Base-by-base conservation (phyloP, 371 early-diverging fungal genomes). In the Mucor velutinosus region DNA sequence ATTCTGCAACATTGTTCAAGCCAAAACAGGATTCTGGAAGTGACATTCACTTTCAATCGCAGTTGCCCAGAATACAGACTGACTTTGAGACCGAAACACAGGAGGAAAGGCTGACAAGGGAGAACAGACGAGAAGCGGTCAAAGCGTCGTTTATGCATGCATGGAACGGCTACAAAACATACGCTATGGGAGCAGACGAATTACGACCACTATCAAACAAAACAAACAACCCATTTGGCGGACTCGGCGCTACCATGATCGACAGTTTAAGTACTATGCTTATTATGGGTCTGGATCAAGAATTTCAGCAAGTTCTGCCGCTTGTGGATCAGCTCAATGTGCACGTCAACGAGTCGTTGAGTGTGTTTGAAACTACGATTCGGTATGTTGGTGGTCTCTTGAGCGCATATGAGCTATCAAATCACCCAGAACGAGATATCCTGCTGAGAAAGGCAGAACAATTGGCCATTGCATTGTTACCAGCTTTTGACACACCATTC, bases 291-390 rank as follows among this genome's bases (percentile, higher is more conserved):
- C 69, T 93, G 65, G 72, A 81, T 29, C 83, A 87, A 10, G 93
- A 93, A 72, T 93, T 91, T 69, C 74, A 81, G n/a, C 84, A 84
- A 53, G 90, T 91, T 7, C 69, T 87, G 45, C 76, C 82, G 4
- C 81, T 79, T 68, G 85, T 95, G 30, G 69, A 56, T 3, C 62
- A 80, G 8, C 76, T 89, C 33, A 67, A 82, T 25, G 85, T 85
- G 66, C 53, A 57, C 1, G 57, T 62, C 19, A 64, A 77, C 35
- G 56, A 57, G n/a, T 76, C 83, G 21, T 86, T 92, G 8, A 86
- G 82, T 49, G 87, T 93, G 17, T 97, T 97, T 76, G 98, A 97
- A 75, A 90, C 92, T 43, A 89, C 86, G 19, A 97, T 97, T 56
- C 88, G 98, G 1, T 87, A 93, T 37, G 74, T 97, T 41, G 98